phyloP scores from a whole-genome alignment of 2,329 filamentous ascomycete species.

The Canariomyces notabilis region DNA sequence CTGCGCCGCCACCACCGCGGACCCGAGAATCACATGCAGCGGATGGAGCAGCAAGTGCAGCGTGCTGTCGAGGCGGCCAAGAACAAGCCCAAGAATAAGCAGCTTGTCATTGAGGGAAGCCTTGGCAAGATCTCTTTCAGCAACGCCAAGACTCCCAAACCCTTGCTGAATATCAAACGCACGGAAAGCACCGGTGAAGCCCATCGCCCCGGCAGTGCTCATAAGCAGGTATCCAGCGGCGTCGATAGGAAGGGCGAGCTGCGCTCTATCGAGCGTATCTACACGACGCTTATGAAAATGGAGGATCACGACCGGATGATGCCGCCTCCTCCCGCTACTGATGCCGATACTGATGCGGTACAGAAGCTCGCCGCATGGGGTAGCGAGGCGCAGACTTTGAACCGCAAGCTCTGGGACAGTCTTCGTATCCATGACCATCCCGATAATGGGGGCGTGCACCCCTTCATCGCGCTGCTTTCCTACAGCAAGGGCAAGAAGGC shows the following conservation, averaged over 20 bases:
- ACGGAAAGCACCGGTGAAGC: constrained; percentile 61
- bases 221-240: constrained; percentile 40
- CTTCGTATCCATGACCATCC: constrained; percentile 94
- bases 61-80: constrained; percentile 96
- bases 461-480: constrained; percentile 93
- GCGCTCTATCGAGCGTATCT: constrained; percentile 82
- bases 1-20: constrained; percentile 71
- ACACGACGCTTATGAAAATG: constrained; percentile 82
- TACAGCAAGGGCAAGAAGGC: constrained; percentile 96
- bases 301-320: constrained; percentile 86
- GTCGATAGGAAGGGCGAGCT: constrained; percentile 79
- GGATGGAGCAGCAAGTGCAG: constrained; percentile 99
- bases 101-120: constrained; percentile 92
- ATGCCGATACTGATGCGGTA: constrained; percentile 62
- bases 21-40: constrained; percentile 94
- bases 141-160: constrained; percentile 95
- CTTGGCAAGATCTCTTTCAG: constrained; percentile 98
- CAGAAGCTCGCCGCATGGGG: constrained; percentile 77
- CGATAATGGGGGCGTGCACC: constrained; percentile 52
- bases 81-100: constrained; percentile 95
- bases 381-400: constrained; percentile 64
- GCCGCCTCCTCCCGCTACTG: constrained; percentile 57
- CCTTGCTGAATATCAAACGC: constrained; percentile 91
- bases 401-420: constrained; percentile 74
- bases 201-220: constrained; percentile 47